These are phyloP conservation scores for Copromyces sp. DNA, from an alignment of 495 filamentous ascomycete genomes.

Conservation along the genomic window DNA sequence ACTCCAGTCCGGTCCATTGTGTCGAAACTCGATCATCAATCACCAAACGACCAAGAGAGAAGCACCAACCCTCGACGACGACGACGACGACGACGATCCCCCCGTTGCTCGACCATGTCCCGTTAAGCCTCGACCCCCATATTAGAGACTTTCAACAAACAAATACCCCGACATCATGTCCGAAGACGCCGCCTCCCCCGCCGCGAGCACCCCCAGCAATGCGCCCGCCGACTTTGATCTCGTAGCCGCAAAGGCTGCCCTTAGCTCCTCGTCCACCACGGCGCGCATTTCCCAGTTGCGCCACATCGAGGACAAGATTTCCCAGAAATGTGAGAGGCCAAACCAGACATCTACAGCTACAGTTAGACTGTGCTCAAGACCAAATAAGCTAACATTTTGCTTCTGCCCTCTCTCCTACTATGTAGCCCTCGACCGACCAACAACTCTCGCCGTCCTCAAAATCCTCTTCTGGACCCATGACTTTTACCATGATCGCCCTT, in stretches of 20 bases:
- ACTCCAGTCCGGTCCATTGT: background rate
- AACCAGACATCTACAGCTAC: background rate
- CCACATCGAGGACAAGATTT: constrained; percentile 37
- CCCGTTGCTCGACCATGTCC: constrained; percentile 18
- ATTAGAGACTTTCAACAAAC: background rate
- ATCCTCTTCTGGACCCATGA: constrained; percentile 77
- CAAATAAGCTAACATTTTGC: background rate
- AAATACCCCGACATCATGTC: constrained; percentile 31
- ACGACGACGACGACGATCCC: background rate
- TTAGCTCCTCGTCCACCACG: constrained; percentile 41
- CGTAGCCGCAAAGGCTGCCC: constrained; percentile 22
- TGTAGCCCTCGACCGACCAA: constrained; percentile 33
- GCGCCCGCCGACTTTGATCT: constrained; percentile 27
- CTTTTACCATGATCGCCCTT: constrained; percentile 75
- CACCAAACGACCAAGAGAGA: background rate
- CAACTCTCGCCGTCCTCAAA: constrained; percentile 41
- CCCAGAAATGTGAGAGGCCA: constrained; percentile 30
- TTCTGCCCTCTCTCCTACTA: background rate
- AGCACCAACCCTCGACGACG: background rate
- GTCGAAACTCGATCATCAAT: constrained; percentile 2
- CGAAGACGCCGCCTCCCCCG: constrained; percentile 22
- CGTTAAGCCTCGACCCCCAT: background rate
- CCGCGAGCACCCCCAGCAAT: constrained; percentile 8
- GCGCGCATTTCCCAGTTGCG: constrained; percentile 34
- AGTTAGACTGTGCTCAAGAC: too few species aligned